Evolutionary conservation across 2,329 filamentous ascomycete genomes (phyloP).

Genomic region (Penicillium sp.): DNA sequence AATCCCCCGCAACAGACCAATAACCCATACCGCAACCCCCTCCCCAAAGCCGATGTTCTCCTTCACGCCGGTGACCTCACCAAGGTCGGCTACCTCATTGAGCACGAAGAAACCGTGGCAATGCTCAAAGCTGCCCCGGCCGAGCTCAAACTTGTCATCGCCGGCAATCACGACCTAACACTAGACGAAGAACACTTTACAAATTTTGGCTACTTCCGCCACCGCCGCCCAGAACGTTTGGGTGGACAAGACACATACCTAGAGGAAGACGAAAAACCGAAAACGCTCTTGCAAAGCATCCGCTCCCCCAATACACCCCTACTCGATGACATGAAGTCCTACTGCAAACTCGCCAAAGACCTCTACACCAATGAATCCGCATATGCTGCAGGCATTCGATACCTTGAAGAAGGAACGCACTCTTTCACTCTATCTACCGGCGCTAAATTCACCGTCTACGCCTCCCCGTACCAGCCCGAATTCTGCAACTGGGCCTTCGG

Average conservation of each 20-base stretch:
- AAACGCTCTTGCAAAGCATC: slow-evolving; percentile 2
- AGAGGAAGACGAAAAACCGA: slow-evolving; percentile 13
- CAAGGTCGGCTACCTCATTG: slow-evolving; percentile 46
- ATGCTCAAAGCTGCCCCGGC: slow-evolving; percentile 52
- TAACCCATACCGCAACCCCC: slow-evolving; percentile 40
- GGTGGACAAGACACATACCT: slow-evolving; percentile 21
- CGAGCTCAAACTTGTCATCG: slow-evolving; percentile 60
- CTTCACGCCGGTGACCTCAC: slow-evolving; percentile 62
- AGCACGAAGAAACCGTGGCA: slow-evolving; percentile 49
- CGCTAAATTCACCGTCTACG: slow-evolving; percentile 52
- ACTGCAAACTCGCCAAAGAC: slow-evolving; percentile 35
- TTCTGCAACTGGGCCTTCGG: slow-evolving; percentile 58
- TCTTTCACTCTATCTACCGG: slow-evolving; percentile 48
- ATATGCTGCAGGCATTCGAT: slow-evolving; percentile 47
- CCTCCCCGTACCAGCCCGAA: slow-evolving; percentile 53
- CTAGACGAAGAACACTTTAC: slow-evolving; percentile 53
- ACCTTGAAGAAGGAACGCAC: slow-evolving; percentile 55
- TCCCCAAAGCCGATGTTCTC: slow-evolving; percentile 53
- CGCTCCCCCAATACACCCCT: slow-evolving; percentile 1
- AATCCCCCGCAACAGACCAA: slow-evolving; percentile 17
- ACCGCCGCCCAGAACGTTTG: slow-evolving; percentile 23
- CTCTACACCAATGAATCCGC: slow-evolving; percentile 50
- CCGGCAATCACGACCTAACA: slow-evolving; percentile 62
- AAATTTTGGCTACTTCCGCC: slow-evolving; percentile 25
- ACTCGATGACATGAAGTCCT: slow-evolving; percentile 9